These are phyloP conservation scores for Ceratocystis variospora DNA, from an alignment of 2,329 filamentous ascomycete genomes.

Conservation along the genomic window DNA sequence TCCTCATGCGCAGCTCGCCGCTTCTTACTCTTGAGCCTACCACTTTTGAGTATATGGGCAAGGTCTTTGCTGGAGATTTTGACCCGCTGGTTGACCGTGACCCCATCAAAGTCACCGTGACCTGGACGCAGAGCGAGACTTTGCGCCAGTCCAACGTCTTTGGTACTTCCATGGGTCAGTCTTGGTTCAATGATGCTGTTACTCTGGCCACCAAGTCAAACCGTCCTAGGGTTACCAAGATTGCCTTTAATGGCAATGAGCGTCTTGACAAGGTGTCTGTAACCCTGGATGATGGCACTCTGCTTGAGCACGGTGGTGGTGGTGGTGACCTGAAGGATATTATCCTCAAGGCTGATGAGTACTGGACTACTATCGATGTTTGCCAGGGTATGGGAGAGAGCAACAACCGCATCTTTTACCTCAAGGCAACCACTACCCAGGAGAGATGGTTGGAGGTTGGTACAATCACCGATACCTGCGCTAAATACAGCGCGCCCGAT, in stretches of 20 bases:
- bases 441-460: conserved; percentile 35
- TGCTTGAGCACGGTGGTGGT: conserved; percentile 39
- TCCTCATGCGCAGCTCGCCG: conserved; percentile 44
- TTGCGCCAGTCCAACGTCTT: conserved; percentile 34
- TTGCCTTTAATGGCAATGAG: conserved; percentile 34
- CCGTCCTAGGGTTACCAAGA: conserved; percentile 27
- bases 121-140: conserved; percentile 28
- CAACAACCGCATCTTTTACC: conserved; percentile 41
- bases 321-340: conserved; percentile 35
- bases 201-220: conserved; percentile 25
- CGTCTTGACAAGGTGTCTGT: conserved; percentile 40
- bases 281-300: conserved; percentile 35
- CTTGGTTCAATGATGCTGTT: conserved; percentile 42
- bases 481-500: conserved; percentile 31
- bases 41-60: conserved; percentile 41
- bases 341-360: conserved; percentile 34
- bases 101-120: conserved; percentile 42
- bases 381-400: conserved; percentile 36
- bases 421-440: conserved; percentile 37
- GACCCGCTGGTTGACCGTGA: conserved; percentile 42
- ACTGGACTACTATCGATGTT: conserved; percentile 35
- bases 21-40: conserved; percentile 35
- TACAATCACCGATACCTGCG: conserved; percentile 33
- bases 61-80: conserved; percentile 45
- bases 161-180: conserved; percentile 35